phyloP scores from a whole-genome alignment of 352 stramenopile species.

The Thraustochytrium sp. region DNA sequence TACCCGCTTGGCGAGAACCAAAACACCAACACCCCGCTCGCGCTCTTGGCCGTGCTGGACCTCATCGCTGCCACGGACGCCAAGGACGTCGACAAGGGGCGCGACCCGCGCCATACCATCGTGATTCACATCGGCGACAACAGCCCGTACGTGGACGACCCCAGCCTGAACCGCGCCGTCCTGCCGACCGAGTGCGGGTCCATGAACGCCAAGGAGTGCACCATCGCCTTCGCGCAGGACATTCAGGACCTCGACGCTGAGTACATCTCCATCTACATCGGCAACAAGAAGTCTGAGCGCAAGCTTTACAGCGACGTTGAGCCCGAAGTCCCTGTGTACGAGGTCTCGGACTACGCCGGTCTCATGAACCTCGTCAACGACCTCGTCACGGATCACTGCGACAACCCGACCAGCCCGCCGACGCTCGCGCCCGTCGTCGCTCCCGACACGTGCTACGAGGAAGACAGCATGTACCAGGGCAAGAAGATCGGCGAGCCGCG shows the following conservation, averaged over 20 bases:
- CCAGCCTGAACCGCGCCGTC: neutral
- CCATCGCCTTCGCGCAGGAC: neutral
- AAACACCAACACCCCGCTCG: neutral
- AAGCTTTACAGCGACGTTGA: neutral
- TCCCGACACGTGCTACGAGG: neutral
- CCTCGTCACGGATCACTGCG: neutral
- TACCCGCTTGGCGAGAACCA: neutral
- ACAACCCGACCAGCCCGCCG: neutral
- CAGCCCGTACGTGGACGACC: neutral
- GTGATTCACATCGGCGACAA: neutral
- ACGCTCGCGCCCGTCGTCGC: neutral
- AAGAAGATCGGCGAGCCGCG: neutral
- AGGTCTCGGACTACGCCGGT: neutral
- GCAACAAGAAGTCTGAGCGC: neutral
- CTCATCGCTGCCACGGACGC: neutral
- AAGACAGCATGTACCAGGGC: neutral
- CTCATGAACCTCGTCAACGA: neutral
- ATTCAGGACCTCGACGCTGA: neutral
- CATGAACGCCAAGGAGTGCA: neutral
- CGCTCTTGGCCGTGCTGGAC: neutral
- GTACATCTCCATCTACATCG: neutral
- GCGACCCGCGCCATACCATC: neutral
- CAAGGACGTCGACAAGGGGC: neutral
- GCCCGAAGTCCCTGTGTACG: neutral
- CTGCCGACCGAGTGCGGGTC: neutral